Percentiles rank a stretch among this genome's conserved stretches.
Evolutionary conservation across 139 green algal genomes (phyloP).

Genomic region (Spirogloea muscicola): DNA sequence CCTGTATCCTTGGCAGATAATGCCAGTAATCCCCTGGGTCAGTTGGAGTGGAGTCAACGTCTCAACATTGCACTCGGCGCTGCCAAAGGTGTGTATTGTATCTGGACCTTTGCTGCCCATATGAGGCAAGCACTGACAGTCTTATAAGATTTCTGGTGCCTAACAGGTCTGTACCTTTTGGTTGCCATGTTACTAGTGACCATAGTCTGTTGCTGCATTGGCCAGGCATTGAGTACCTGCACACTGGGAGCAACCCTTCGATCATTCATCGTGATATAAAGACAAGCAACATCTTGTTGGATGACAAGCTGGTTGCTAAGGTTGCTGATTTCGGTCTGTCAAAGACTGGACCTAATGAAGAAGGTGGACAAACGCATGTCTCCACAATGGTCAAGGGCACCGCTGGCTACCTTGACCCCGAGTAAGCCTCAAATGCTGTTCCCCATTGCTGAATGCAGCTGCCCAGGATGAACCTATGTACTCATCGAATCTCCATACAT

Average conservation of each 20-base stretch:
- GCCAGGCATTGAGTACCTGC: slow-evolving; percentile 33
- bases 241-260: slow-evolving; percentile 15
- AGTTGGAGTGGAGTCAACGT: slow-evolving; percentile 12
- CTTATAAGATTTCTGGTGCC: no score
- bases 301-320: slow-evolving; percentile 31
- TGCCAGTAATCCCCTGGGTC: no score
- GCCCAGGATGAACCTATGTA: not conserved
- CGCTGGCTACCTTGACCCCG: slow-evolving; percentile 28
- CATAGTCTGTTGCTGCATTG: not conserved
- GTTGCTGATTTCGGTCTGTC: slow-evolving; percentile 48
- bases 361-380: slow-evolving; percentile 18
- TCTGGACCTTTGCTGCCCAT: no score
- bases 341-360: not conserved
- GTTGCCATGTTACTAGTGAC: not conserved
- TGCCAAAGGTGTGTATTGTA: slow-evolving; percentile 9
- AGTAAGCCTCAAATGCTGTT: slow-evolving; percentile 13
- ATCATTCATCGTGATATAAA: slow-evolving; percentile 51
- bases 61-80: slow-evolving; percentile 17
- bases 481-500: not conserved
- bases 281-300: slow-evolving; percentile 45
- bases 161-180: no score
- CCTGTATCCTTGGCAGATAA: no score
- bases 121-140: no score
- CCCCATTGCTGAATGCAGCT: not conserved
- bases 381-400: slow-evolving; percentile 35